A percentile compares a stretch with the other conserved stretches of the same genome.
Evolutionary conservation across 2,329 filamentous ascomycete genomes (phyloP).

Genomic region (Trichoderma sp.): DNA sequence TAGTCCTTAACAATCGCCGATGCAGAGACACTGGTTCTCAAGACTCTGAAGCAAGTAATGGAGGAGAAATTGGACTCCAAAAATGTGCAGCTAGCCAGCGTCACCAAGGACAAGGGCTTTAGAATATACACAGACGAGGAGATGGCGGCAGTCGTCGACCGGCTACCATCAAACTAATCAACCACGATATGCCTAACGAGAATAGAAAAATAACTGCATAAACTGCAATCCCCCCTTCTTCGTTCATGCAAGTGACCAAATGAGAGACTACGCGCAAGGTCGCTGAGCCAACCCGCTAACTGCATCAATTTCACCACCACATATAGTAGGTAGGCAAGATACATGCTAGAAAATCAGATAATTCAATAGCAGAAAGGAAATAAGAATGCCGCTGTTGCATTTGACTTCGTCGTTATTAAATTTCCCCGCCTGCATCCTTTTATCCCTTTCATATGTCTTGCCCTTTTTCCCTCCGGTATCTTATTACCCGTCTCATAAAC

Average conservation of each 20-base stretch:
- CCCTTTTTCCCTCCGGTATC: neutral
- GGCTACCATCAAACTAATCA: constrained; percentile 65
- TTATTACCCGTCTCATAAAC: neutral
- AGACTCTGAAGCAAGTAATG: constrained; percentile 99
- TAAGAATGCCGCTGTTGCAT: neutral
- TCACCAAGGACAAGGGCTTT: constrained; percentile 97
- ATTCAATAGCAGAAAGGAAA: neutral
- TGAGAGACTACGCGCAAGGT: neutral
- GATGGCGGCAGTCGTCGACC: constrained; percentile 89
- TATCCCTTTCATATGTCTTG: neutral
- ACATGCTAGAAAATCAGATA: neutral
- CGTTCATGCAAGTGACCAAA: neutral
- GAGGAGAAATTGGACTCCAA: constrained; percentile 99
- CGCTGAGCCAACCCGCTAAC: neutral
- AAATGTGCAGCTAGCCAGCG: constrained; percentile 96
- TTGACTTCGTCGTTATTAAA: neutral
- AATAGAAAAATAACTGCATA: constrained; percentile 18
- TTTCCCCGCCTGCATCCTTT: neutral
- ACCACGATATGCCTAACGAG: constrained; percentile 19
- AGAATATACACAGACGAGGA: constrained; percentile 97
- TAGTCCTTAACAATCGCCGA: constrained; percentile 86
- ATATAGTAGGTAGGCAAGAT: neutral
- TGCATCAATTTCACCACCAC: neutral
- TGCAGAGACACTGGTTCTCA: constrained; percentile 91
- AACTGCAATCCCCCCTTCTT: neutral